Evolutionary conservation across 179 eudicot genomes (phyloP).

Genomic region (Heliamphora pulchella): DNA sequence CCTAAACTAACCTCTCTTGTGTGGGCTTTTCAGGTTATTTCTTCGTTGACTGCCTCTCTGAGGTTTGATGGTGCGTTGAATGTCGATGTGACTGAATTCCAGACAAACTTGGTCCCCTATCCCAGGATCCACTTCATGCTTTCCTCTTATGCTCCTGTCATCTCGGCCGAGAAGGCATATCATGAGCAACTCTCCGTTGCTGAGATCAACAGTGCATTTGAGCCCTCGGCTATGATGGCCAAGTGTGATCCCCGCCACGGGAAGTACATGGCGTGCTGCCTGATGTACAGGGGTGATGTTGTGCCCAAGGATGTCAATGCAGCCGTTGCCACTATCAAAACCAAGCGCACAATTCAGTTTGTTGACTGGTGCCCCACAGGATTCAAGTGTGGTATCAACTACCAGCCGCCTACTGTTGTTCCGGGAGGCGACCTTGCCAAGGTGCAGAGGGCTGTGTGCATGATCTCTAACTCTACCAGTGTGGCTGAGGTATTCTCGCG

Average conservation of each 20-base stretch:
- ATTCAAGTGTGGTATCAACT: conserved; percentile 41
- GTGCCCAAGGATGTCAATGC: conserved; percentile 41
- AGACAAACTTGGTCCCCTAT: conserved; percentile 39
- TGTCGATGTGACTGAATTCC: conserved; percentile 38
- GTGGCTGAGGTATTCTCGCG: conserved; percentile 42
- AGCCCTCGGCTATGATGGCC: conserved; percentile 42
- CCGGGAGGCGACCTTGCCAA: conserved; percentile 43
- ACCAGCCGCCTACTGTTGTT: conserved; percentile 38
- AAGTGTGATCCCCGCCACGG: conserved; percentile 41
- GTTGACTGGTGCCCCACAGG: conserved; percentile 45
- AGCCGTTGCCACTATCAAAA: conserved; percentile 36
- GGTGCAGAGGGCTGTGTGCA: conserved; percentile 48
- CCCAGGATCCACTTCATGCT: conserved; percentile 42
- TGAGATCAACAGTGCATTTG: conserved; percentile 40
- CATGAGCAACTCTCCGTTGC: conserved; percentile 40
- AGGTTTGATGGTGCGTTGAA: conserved; percentile 42
- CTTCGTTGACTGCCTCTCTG: conserved; percentile 26
- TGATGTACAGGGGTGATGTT: conserved; percentile 42
- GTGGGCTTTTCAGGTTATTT: conserved; percentile 18
- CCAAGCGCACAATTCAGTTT: conserved; percentile 41
- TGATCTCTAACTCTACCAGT: conserved; percentile 44
- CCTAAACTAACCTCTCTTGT: neutral
- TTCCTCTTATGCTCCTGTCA: conserved; percentile 39
- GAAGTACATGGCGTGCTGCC: conserved; percentile 43
- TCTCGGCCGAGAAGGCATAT: conserved; percentile 37